A percentile compares a stretch with the other conserved stretches of the same genome.
These are phyloP conservation scores for Bauhinia variegata DNA, from an alignment of 306 rosid genomes.

Conservation along the genomic window DNA sequence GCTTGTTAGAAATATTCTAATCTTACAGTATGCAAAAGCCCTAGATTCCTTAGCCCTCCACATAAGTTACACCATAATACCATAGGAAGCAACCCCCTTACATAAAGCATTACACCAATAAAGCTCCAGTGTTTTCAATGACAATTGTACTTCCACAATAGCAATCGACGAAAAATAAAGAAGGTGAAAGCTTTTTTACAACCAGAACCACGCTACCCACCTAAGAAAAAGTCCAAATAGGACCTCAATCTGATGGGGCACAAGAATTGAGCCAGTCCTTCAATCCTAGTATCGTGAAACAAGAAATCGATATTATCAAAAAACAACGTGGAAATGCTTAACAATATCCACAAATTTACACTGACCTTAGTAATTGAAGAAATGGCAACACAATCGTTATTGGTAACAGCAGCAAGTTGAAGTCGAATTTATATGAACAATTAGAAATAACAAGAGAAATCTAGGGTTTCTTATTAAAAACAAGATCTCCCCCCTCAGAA, in stretches of 20 bases:
- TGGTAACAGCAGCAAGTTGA: slow-evolving; percentile 35
- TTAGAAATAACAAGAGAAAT: slow-evolving; percentile 30
- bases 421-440: slow-evolving; percentile 35
- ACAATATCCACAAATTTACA: not conserved
- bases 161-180: slow-evolving; percentile 11
- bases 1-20: slow-evolving; percentile 34
- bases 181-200: not conserved
- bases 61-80: slow-evolving; percentile 39
- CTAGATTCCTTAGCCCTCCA: slow-evolving; percentile 44
- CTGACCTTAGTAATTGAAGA: slow-evolving; percentile 50
- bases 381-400: slow-evolving; percentile 35
- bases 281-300: not conserved
- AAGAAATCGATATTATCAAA: not conserved
- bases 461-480: slow-evolving; percentile 47
- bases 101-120: slow-evolving; percentile 26
- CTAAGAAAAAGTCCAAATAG: not conserved
- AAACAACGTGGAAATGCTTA: slow-evolving; percentile 1
- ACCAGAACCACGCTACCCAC: slow-evolving; percentile 7
- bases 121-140: slow-evolving; percentile 32
- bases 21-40: slow-evolving; percentile 48
- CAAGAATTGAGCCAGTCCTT: not conserved
- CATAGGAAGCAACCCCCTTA: slow-evolving; percentile 11
- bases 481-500: slow-evolving; percentile 48
- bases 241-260: not conserved
- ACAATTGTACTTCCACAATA: slow-evolving; percentile 6